Evolutionary conservation across 1,284 basidiomycete species (phyloP).

Genomic region (Ganoderma boninense): DNA sequence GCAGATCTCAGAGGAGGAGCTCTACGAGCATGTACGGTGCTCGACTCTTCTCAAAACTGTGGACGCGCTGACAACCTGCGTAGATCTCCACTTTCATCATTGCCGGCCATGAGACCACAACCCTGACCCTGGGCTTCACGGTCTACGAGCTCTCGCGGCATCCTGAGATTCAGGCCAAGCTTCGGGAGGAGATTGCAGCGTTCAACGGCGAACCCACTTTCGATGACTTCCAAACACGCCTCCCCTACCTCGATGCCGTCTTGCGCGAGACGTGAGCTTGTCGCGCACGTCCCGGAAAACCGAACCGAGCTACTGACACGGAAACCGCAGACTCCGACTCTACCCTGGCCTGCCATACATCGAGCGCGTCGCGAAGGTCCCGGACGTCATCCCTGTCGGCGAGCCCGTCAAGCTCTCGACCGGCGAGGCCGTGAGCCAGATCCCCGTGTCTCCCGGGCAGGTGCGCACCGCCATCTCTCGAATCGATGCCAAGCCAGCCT

Average conservation of each 20-base stretch:
- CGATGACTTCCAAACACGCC: constrained; percentile 39
- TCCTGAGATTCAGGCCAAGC: constrained; percentile 37
- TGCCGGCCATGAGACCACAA: constrained; percentile 39
- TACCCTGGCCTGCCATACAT: constrained; percentile 35
- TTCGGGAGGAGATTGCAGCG: constrained; percentile 38
- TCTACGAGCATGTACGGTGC: constrained; percentile 23
- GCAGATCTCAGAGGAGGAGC: constrained; percentile 17
- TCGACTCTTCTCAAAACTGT: too few species aligned
- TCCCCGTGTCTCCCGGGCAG: constrained; percentile 36
- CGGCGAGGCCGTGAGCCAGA: constrained; percentile 28
- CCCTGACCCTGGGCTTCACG: constrained; percentile 34
- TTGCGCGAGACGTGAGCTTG: constrained; percentile 29
- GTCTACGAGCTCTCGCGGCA: constrained; percentile 40
- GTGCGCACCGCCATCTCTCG: too few species aligned
- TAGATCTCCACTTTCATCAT: constrained; percentile 33
- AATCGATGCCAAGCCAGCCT: too few species aligned
- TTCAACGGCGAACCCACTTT: constrained; percentile 37
- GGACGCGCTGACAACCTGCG: not conserved
- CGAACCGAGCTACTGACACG: too few species aligned
- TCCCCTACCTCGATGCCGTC: constrained; percentile 43
- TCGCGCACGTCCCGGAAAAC: too few species aligned
- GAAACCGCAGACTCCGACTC: constrained; percentile 31
- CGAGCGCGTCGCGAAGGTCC: constrained; percentile 29
- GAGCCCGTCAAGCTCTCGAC: constrained; percentile 30
- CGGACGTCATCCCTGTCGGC: constrained; percentile 37